Base-by-base conservation (phyloP, 352 stramenopile genomes). In the Phytophthora quininea region DNA sequence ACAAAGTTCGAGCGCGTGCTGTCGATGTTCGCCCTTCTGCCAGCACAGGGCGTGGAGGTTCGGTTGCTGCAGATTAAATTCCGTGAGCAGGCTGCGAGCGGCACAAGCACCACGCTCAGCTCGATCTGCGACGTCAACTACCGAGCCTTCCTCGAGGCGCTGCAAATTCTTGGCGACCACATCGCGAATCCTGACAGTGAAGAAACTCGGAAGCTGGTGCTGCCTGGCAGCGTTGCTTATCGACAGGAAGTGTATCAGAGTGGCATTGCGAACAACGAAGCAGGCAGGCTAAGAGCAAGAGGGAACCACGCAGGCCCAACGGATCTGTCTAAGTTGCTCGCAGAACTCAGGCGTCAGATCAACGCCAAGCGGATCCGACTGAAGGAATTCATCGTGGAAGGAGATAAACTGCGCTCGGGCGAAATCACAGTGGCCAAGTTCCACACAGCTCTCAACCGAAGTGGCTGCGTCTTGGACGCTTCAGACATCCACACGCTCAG, bases 391-490 rank as follows among this genome's bases (percentile, higher is more conserved):
- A 73, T 95, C 27, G 71, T 76, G 1, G 88, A 95, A 58, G 86
- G 85, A 10, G 88, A 94, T 67, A 93, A 93, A 32, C 61, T 95
- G 47, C 86, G 88, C 1, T 88, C 84, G 0, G 88, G 88, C 2
- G 88, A 93, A 63, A 91, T 95, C 73, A 91, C 86, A 4, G 58
- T 94, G 14, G 82, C 88, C 33, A 95, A 95, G 67, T 94, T 95
- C 64, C 86, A 94, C 69, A 95, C 88, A 1, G 88, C 88, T 10
- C 71, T 95, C 35, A 95, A 93, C 47, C 85, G 88, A 14, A 92
- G 88, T 60, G 88, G 88, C 2, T 90, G 84, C 29, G 74, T 88
- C 24, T 58, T 94, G 14, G 73, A 90, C 40, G 81, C 84, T 3
- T 68, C 76, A 10, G 86, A 96, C 43, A 79, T 94, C 1, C 57